phyloP scores from a whole-genome alignment of 176 grass and related monocot species.

The Triticum monococcum region DNA sequence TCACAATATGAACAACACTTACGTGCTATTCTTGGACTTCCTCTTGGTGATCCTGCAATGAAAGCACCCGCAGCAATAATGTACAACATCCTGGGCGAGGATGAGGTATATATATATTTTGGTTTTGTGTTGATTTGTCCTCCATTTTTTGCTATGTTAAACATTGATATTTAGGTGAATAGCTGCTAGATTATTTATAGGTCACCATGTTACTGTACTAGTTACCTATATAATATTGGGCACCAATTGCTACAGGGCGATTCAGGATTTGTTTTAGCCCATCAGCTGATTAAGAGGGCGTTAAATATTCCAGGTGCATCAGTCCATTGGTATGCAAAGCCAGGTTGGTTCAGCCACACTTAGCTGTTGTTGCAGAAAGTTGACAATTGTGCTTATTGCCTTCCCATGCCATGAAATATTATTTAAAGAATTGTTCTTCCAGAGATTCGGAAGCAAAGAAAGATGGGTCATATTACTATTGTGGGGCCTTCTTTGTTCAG shows the following conservation, averaged over 20 bases:
- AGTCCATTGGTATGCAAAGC: constrained; percentile 94
- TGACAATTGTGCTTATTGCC: not conserved
- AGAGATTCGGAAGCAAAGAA: constrained; percentile 85
- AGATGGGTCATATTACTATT: constrained; percentile 97
- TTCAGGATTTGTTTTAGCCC: constrained; percentile 58
- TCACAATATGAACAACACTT: constrained; percentile 98
- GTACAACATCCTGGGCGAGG: constrained; percentile 96
- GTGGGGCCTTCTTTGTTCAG: constrained; percentile 68
- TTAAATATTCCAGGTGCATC: constrained; percentile 67
- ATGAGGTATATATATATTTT: constrained; percentile 43
- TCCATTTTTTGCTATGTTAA: constrained; percentile 22
- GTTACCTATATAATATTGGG: constrained; percentile 4
- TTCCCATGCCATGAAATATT: constrained; percentile 18
- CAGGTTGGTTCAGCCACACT: constrained; percentile 56
- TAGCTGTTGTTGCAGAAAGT: constrained; percentile 10
- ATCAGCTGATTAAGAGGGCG: constrained; percentile 71
- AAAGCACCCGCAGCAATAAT: constrained; percentile 85
- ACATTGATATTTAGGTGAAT: not conserved
- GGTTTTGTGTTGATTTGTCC: constrained; percentile 1
- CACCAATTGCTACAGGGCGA: constrained; percentile 53
- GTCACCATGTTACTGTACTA: not conserved
- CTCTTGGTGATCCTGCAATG: constrained; percentile 88
- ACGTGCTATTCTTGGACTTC: constrained; percentile 87
- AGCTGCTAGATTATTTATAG: not conserved
- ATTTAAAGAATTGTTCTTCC: constrained; percentile 31